These are phyloP conservation scores for Solanum okadae DNA, from an alignment of 257 asterid species.

Conservation along the genomic window DNA sequence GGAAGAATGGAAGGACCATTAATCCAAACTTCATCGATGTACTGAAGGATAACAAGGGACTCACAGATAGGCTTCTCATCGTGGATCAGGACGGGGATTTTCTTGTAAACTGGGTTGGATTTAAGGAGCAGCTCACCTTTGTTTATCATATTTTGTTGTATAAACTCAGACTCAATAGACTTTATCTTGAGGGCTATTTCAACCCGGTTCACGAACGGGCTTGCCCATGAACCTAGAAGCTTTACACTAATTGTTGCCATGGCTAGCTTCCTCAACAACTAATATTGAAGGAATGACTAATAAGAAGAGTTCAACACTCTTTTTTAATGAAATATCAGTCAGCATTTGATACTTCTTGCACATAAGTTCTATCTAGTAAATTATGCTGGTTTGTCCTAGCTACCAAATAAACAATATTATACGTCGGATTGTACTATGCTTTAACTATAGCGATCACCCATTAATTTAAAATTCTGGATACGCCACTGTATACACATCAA, in stretches of 20 bases:
- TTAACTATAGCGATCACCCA: not conserved
- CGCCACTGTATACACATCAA: not conserved
- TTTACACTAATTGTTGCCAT: not conserved
- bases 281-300: not conserved
- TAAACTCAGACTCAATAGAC: slow-evolving; percentile 8
- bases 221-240: slow-evolving; percentile 3
- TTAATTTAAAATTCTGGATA: too few relatives aligned
- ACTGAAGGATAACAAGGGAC: slow-evolving; percentile 25
- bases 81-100: not conserved
- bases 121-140: slow-evolving; percentile 27
- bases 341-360: not conserved
- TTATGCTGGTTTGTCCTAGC: not conserved
- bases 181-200: slow-evolving; percentile 25
- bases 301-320: not conserved
- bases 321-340: not conserved
- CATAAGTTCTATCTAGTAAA: not conserved
- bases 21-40: slow-evolving; percentile 28
- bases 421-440: not conserved
- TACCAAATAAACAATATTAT: not conserved
- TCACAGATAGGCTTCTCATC: slow-evolving; percentile 18
- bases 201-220: slow-evolving; percentile 12
- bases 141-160: not conserved
- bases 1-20: slow-evolving; percentile 18
- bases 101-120: not conserved
- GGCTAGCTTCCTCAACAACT: not conserved